These are phyloP conservation scores for Colletotrichum melonis DNA, from an alignment of 2,329 filamentous ascomycete species.

Conservation along the genomic window DNA sequence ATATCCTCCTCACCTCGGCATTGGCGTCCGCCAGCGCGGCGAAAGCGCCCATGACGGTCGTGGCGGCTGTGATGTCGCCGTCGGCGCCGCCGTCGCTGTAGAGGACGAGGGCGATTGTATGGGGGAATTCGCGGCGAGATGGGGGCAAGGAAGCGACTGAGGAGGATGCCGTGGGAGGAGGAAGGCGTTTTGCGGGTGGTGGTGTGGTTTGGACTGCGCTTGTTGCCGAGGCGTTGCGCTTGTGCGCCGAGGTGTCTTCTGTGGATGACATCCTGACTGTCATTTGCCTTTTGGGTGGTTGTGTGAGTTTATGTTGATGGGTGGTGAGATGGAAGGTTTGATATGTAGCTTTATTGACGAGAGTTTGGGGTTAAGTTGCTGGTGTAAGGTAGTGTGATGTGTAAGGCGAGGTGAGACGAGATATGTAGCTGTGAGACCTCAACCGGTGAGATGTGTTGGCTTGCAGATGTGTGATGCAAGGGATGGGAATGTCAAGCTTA, in stretches of 20 bases:
- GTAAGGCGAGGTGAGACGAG: background rate
- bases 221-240: conserved; percentile 32
- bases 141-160: conserved; percentile 24
- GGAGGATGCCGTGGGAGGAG: conserved; percentile 39
- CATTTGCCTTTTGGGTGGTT: background rate
- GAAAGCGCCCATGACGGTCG: conserved; percentile 46
- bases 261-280: conserved; percentile 20
- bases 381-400: too few species aligned
- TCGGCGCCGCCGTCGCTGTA: conserved; percentile 42
- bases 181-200: conserved; percentile 59
- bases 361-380: background rate
- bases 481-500: background rate
- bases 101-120: conserved; percentile 46
- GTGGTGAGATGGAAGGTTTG: background rate
- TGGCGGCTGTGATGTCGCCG: conserved; percentile 13
- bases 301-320: background rate
- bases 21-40: conserved; percentile 50
- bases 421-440: background rate
- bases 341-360: background rate
- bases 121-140: conserved; percentile 29
- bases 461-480: background rate
- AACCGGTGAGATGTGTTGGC: background rate
- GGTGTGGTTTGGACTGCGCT: conserved; percentile 47
- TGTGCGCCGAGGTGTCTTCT: conserved; percentile 26
- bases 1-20: conserved; percentile 44